Conservation (phyloP, 805 yeast genomes). For the Phaffomyces antillensis region DNA sequence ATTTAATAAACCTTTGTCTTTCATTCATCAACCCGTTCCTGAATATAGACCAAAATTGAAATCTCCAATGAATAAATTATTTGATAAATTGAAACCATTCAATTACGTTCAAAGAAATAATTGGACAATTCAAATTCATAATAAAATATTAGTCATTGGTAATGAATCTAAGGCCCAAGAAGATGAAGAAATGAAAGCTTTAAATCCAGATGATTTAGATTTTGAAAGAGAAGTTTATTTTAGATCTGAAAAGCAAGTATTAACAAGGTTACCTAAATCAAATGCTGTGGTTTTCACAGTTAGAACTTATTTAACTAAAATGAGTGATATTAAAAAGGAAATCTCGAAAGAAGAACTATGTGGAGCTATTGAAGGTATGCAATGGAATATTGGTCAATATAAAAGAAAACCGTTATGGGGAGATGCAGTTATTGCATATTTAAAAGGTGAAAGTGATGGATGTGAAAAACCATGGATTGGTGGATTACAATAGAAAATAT, state of each 20-base stretch:
- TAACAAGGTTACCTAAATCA: slow-evolving; percentile 45
- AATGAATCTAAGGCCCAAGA: slow-evolving; percentile 34
- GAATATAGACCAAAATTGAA: slow-evolving; percentile 49
- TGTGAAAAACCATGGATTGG: slow-evolving; percentile 15
- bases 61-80: slow-evolving; percentile 61
- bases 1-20: slow-evolving; percentile 47
- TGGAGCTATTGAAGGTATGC: slow-evolving; percentile 60
- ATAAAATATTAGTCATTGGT: slow-evolving; percentile 37
- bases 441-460: slow-evolving; percentile 33
- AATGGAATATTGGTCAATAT: slow-evolving; percentile 50
- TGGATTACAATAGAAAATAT: slow-evolving; percentile 3
- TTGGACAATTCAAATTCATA: slow-evolving; percentile 65
- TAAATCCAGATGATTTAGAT: slow-evolving; percentile 27
- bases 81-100: slow-evolving; percentile 44
- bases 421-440: slow-evolving; percentile 43
- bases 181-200: slow-evolving; percentile 23
- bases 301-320: slow-evolving; percentile 51
- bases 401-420: slow-evolving; percentile 67
- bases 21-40: slow-evolving; percentile 69
- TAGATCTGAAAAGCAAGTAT: slow-evolving; percentile 53
- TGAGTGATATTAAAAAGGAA: slow-evolving; percentile 38
- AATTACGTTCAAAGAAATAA: slow-evolving; percentile 58
- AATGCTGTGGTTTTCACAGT: slow-evolving; percentile 43
- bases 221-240: slow-evolving; percentile 41
- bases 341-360: slow-evolving; percentile 44